Percentiles rank a stretch among this genome's conserved stretches.
phyloP scores from a whole-genome alignment of 176 grass and related monocot species.

The Oryza officinalis region DNA sequence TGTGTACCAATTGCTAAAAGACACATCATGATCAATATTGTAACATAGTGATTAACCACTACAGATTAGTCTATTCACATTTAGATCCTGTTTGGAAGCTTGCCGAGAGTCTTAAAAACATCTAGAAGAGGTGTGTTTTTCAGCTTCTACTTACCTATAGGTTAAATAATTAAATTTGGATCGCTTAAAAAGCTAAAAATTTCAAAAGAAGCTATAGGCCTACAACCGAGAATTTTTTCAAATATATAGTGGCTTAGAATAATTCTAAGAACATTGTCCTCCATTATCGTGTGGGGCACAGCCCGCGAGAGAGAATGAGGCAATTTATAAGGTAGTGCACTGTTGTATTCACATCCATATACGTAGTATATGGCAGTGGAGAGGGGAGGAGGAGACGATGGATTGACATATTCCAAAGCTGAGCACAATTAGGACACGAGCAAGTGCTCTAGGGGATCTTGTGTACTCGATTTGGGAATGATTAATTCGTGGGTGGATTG shows the following conservation, averaged over 20 bases:
- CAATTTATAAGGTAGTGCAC: neutral
- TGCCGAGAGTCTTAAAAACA: too few species aligned
- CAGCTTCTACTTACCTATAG: too few species aligned
- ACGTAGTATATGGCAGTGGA: slow-evolving; percentile 6
- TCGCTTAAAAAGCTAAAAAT: too few species aligned
- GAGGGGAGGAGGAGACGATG: neutral
- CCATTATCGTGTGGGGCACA: neutral
- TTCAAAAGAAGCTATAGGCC: too few species aligned
- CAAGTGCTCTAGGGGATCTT: slow-evolving; percentile 1
- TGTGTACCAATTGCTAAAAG: neutral
- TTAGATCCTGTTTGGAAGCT: too few species aligned
- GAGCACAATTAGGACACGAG: neutral
- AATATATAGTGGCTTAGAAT: too few species aligned
- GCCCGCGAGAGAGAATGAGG: too few species aligned
- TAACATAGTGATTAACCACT: neutral
- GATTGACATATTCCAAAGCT: neutral
- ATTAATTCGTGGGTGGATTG: slow-evolving; percentile 23
- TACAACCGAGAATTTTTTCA: too few species aligned
- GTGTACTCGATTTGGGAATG: slow-evolving; percentile 7
- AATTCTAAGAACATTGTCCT: neutral
- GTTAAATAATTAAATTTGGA: too few species aligned
- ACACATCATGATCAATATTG: neutral
- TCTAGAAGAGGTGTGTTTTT: too few species aligned
- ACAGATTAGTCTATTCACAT: neutral
- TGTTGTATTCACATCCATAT: slow-evolving; percentile 14